Percentiles rank a stretch among this genome's conserved stretches.
These are phyloP conservation scores for Lojkania enalia DNA, from an alignment of 2,329 filamentous ascomycete genomes.

Conservation along the genomic window DNA sequence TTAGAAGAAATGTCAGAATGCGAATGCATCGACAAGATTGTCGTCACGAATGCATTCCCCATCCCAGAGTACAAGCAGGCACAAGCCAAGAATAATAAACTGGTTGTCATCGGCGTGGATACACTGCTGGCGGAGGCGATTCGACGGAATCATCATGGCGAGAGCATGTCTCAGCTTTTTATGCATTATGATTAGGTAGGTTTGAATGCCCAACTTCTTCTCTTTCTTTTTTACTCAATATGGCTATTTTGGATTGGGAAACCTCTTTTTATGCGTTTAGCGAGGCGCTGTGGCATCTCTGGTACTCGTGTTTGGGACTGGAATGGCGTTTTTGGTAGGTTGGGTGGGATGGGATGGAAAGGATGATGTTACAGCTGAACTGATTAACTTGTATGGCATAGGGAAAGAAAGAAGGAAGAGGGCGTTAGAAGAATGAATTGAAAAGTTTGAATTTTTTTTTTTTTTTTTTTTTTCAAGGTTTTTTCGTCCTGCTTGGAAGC, in stretches of 20 bases:
- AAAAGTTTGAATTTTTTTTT: neutral
- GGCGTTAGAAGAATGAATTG: neutral
- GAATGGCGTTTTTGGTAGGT: neutral
- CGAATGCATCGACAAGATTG: conserved; percentile 89
- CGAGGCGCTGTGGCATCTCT: conserved; percentile 17
- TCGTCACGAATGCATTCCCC: conserved; percentile 97
- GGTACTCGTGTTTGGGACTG: neutral
- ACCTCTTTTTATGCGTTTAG: conserved; percentile 11
- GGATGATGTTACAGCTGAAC: neutral
- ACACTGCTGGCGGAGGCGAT: conserved; percentile 90
- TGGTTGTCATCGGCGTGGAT: conserved; percentile 87
- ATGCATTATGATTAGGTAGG: conserved; percentile 46
- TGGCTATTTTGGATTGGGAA: conserved; percentile 1
- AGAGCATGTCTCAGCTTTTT: conserved; percentile 66
- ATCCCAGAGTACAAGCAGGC: conserved; percentile 74
- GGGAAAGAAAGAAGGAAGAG: neutral
- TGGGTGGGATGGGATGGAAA: neutral
- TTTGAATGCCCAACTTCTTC: neutral
- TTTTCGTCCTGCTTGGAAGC: no score
- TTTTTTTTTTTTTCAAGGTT: neutral
- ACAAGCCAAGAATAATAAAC: conserved; percentile 67
- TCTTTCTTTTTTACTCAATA: neutral
- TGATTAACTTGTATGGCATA: neutral
- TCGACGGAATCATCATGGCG: conserved; percentile 93
- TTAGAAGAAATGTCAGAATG: conserved; percentile 89